Conservation (phyloP, 192 early-diverging fungal species). For the Linnemannia schmuckeri region DNA sequence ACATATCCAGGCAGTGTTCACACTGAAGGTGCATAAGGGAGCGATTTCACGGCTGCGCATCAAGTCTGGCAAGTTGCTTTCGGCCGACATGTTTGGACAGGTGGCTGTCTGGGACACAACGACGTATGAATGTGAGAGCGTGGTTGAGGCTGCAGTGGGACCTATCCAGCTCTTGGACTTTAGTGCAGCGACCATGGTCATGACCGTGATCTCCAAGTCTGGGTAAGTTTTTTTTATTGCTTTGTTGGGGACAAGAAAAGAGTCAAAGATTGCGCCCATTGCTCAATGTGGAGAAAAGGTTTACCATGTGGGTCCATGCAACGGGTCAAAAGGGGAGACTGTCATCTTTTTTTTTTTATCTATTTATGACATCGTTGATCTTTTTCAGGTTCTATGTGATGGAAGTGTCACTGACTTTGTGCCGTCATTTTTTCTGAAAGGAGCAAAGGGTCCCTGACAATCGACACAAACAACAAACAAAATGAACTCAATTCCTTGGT, state of each 20-base stretch:
- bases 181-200: slow-evolving; percentile 37
- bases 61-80: slow-evolving; percentile 30
- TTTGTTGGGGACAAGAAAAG: neutral
- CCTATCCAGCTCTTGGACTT: slow-evolving; percentile 49
- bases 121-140: slow-evolving; percentile 13
- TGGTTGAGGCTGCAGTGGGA: slow-evolving; percentile 34
- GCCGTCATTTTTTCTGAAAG: neutral
- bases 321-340: neutral
- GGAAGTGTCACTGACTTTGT: too few species aligned
- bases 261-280: neutral
- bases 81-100: slow-evolving; percentile 45
- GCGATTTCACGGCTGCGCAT: slow-evolving; percentile 37
- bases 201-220: slow-evolving; percentile 46
- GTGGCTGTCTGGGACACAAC: slow-evolving; percentile 43
- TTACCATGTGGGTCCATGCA: neutral
- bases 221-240: slow-evolving; percentile 27
- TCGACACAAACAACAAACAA: neutral
- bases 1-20: slow-evolving; percentile 35
- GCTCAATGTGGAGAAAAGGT: neutral
- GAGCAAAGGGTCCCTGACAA: neutral
- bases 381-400: neutral
- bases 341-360: neutral
- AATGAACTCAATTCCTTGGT: neutral
- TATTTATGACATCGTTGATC: neutral
- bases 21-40: slow-evolving; percentile 22